Base-by-base conservation (phyloP, 768 basidiomycete genomes). In the Candolleomyces aberdarensis region DNA sequence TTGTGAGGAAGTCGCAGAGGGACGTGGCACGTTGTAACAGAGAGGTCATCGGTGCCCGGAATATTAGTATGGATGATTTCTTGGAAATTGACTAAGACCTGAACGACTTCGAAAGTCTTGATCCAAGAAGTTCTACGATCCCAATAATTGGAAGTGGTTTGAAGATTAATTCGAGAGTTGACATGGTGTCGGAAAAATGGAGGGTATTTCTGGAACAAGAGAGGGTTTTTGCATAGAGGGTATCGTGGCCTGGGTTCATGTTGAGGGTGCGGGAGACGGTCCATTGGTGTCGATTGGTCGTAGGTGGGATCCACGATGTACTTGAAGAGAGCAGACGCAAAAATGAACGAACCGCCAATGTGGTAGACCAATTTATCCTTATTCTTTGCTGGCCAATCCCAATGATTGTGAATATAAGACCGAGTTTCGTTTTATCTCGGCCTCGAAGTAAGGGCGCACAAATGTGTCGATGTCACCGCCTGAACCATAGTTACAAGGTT, bases 311-410 rank as follows among this genome's bases (percentile, higher is more conserved):
- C 52, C 2, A 53, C 29, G 26, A 53, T 19, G 13, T 10, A 17
- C 29, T 53, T 53, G 29, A 36, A 8, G 31, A 53, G 9, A 7
- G 52, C 36, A 3, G 52, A 22, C 8, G 36, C 14, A 32, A 53
- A 53, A 29, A 53, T 91, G 52, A 31, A 53, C 2, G 52, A 53
- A 14, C 52, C 26, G 9, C 29, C 52, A 14, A 36, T 53, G 32
- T 53, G 52, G 17, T 53, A 13, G 52, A 53, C 31, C 52, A 53
- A 32, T 14, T 31, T 26, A 3, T 3, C 4, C 11, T 32, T 10
- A 14, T 53, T 5, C 29, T 26, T 10, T 7, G 2, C 22, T 3
- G 52, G 52, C 52, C 52, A 53, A 9, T 31, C 14, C 3, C 20
- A 3, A 6, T 53, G 14, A 14, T 32, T 9, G 4, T 9, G 32